phyloP scores from a whole-genome alignment of 2,329 filamentous ascomycete species.

The Fusarium setosum region DNA sequence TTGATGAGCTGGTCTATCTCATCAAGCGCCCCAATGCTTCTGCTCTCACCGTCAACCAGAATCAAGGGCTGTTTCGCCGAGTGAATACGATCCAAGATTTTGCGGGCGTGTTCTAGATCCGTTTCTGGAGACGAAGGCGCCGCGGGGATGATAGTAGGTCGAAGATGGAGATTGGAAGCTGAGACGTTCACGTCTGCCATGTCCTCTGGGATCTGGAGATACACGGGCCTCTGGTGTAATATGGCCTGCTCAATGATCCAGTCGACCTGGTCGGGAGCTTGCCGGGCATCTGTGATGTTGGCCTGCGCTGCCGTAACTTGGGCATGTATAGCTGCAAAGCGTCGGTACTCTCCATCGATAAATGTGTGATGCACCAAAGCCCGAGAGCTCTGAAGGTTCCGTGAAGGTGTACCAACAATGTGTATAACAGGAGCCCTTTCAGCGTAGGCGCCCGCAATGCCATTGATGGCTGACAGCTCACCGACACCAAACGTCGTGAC shows the following conservation, averaged over 20 bases:
- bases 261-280: too few relatives aligned
- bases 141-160: too few relatives aligned
- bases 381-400: slow-evolving; percentile 55
- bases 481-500: slow-evolving; percentile 72
- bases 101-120: too few relatives aligned
- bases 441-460: slow-evolving; percentile 67
- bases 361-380: slow-evolving; percentile 64
- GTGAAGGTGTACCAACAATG: slow-evolving; percentile 64
- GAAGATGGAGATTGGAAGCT: too few relatives aligned
- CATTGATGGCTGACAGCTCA: slow-evolving; percentile 67
- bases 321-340: slow-evolving; percentile 61
- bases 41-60: slow-evolving; percentile 41
- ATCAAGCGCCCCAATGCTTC: background rate
- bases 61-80: slow-evolving; percentile 60
- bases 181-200: too few relatives aligned
- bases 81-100: too few relatives aligned
- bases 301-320: slow-evolving; percentile 62
- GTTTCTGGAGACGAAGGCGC: too few relatives aligned
- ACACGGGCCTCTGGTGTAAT: too few relatives aligned
- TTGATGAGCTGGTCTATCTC: background rate
- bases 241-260: too few relatives aligned
- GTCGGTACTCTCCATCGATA: slow-evolving; percentile 63
- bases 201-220: too few relatives aligned
- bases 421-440: slow-evolving; percentile 68
- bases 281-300: slow-evolving; percentile 49